Evolutionary conservation across 1,139 yeast genomes (phyloP).

Genomic region (Saccharomyces hybrid): DNA sequence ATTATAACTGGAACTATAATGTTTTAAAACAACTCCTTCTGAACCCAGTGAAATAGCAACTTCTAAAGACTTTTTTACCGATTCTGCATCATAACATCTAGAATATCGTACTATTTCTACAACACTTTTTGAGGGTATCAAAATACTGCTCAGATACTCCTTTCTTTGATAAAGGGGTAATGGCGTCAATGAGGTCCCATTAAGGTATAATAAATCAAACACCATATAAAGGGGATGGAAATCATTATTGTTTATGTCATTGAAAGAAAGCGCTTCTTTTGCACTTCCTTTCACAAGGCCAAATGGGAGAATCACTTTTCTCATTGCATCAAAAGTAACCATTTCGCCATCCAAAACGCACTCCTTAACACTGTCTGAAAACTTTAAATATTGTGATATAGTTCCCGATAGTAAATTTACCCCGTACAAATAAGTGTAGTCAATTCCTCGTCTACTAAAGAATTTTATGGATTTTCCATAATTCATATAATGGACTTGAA

Average conservation of each 20-base stretch:
- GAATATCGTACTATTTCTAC: conserved; percentile 49
- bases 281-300: conserved; percentile 74
- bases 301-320: conserved; percentile 61
- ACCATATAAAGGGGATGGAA: conserved; percentile 56
- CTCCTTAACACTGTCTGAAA: conserved; percentile 40
- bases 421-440: conserved; percentile 72
- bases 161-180: conserved; percentile 53
- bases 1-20: conserved; percentile 49
- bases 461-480: conserved; percentile 44
- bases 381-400: conserved; percentile 47
- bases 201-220: conserved; percentile 65
- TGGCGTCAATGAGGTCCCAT: conserved; percentile 53
- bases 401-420: conserved; percentile 46
- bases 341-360: conserved; percentile 83
- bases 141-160: conserved; percentile 40
- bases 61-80: conserved; percentile 50
- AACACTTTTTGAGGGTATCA: conserved; percentile 41
- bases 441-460: conserved; percentile 62
- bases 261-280: conserved; percentile 30
- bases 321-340: conserved; percentile 72
- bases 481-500: conserved; percentile 54
- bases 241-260: conserved; percentile 23
- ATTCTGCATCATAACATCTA: conserved; percentile 41
- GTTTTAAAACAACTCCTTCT: conserved; percentile 80
- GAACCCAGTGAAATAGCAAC: conserved; percentile 55